Conservation (phyloP, 177 flowering plant genomes). For the Tripterygium wilfordii region DNA sequence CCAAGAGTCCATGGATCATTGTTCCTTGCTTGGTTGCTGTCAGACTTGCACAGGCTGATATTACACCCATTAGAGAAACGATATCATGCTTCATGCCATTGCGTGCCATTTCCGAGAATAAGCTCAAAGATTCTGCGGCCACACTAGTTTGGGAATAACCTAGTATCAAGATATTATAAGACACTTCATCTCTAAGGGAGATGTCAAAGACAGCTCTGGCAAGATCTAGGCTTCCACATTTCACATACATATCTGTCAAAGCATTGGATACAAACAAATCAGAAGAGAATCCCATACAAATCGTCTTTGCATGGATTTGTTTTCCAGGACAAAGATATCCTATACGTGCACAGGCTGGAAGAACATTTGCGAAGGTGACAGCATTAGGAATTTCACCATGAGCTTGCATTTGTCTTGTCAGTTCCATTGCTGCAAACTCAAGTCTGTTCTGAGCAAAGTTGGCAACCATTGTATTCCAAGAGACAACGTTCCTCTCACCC, state of each 20-base stretch:
- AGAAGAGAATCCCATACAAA: conserved; percentile 20
- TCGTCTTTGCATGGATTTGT: conserved; percentile 42
- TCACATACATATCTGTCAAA: conserved; percentile 38
- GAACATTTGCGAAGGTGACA: conserved; percentile 39
- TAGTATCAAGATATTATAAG: conserved; percentile 41
- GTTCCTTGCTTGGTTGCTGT: conserved; percentile 43
- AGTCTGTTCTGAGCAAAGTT: conserved; percentile 41
- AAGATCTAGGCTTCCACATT: conserved; percentile 28
- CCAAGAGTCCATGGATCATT: conserved; percentile 39
- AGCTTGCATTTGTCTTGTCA: conserved; percentile 37
- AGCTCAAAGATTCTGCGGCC: conserved; percentile 24
- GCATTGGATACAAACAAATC: conserved; percentile 43
- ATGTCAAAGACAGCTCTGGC: conserved; percentile 34
- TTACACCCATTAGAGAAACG: conserved; percentile 41
- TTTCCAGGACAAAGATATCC: conserved; percentile 34
- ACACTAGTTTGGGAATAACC: conserved; percentile 38
- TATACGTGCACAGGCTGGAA: conserved; percentile 50
- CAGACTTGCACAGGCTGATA: conserved; percentile 52
- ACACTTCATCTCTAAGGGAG: conserved; percentile 38
- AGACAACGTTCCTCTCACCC: conserved; percentile 30
- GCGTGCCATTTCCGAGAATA: conserved; percentile 39
- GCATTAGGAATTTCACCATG: conserved; percentile 40
- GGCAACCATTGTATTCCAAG: conserved; percentile 59
- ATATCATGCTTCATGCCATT: conserved; percentile 31
- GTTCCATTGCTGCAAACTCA: conserved; percentile 28